phyloP scores from a whole-genome alignment of 495 filamentous ascomycete species.

The Aspergillus heteromorphus region DNA sequence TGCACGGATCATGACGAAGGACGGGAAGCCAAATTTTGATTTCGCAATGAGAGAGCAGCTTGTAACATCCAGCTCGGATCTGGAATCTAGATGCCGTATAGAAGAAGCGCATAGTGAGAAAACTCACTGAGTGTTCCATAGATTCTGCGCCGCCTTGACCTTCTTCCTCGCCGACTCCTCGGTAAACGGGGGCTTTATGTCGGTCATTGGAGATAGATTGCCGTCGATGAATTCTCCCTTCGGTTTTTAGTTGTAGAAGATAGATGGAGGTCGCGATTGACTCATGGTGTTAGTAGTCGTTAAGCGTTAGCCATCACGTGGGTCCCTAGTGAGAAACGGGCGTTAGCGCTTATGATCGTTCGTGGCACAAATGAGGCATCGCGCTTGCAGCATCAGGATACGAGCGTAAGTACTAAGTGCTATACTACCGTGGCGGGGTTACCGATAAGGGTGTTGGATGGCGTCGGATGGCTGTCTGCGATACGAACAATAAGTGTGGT shows the following conservation, averaged over 20 bases:
- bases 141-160: slow-evolving; percentile 78
- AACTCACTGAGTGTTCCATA: slow-evolving; percentile 76
- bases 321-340: neutral
- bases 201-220: slow-evolving; percentile 37
- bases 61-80: neutral
- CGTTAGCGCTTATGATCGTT: too few relatives aligned
- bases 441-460: too few relatives aligned
- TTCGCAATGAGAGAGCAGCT: too few relatives aligned
- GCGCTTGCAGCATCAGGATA: too few relatives aligned
- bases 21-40: neutral
- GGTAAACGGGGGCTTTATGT: slow-evolving; percentile 73
- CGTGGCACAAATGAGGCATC: too few relatives aligned
- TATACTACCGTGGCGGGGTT: too few relatives aligned
- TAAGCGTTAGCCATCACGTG: neutral
- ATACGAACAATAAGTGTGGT: too few relatives aligned
- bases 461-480: too few relatives aligned
- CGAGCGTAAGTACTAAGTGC: too few relatives aligned
- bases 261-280: neutral
- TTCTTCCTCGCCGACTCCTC: slow-evolving; percentile 65
- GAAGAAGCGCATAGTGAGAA: neutral
- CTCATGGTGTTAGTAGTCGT: neutral
- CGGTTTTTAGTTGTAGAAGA: neutral
- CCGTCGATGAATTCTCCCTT: neutral
- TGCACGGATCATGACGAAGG: neutral
- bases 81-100: neutral